Percentiles rank a stretch among this genome's conserved stretches.
These are phyloP conservation scores for Casuarina glauca DNA, from an alignment of 306 rosid genomes.

Conservation along the genomic window DNA sequence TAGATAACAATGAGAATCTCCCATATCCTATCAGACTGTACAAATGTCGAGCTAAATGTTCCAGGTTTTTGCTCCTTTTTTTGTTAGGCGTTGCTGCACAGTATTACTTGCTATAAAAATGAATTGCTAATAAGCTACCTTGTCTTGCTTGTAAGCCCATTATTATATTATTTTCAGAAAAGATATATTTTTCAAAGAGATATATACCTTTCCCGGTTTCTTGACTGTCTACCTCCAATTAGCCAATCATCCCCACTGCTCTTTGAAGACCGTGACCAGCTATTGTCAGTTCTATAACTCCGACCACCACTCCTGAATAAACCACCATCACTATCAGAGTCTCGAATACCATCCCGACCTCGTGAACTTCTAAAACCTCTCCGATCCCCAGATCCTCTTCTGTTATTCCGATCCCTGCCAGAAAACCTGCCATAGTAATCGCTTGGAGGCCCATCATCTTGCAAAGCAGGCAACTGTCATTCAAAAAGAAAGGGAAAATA, in stretches of 20 bases:
- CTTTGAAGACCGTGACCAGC: conserved; percentile 57
- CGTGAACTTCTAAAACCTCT: conserved; percentile 61
- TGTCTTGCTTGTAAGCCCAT: background rate
- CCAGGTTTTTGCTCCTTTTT: background rate
- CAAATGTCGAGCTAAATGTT: background rate
- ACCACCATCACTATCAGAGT: conserved; percentile 36
- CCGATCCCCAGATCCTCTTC: conserved; percentile 54
- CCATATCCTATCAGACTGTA: background rate
- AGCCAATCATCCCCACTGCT: conserved; percentile 76
- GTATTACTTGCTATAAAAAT: background rate
- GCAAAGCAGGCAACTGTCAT: conserved; percentile 87
- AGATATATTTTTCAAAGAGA: conserved; percentile 2
- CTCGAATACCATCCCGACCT: conserved; percentile 56
- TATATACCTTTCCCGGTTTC: conserved; percentile 68
- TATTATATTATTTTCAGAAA: background rate
- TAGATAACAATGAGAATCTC: background rate
- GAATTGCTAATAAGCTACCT: background rate
- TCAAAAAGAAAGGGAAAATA: conserved; percentile 21
- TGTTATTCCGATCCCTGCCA: conserved; percentile 53
- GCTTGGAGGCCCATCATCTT: conserved; percentile 90
- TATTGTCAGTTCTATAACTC: conserved; percentile 48
- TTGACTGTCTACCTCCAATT: conserved; percentile 72
- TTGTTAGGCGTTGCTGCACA: background rate
- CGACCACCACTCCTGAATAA: conserved; percentile 47
- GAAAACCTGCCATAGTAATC: conserved; percentile 86